Base-by-base conservation (phyloP, 306 rosid genomes). In the Chamaecrista fasciculata region DNA sequence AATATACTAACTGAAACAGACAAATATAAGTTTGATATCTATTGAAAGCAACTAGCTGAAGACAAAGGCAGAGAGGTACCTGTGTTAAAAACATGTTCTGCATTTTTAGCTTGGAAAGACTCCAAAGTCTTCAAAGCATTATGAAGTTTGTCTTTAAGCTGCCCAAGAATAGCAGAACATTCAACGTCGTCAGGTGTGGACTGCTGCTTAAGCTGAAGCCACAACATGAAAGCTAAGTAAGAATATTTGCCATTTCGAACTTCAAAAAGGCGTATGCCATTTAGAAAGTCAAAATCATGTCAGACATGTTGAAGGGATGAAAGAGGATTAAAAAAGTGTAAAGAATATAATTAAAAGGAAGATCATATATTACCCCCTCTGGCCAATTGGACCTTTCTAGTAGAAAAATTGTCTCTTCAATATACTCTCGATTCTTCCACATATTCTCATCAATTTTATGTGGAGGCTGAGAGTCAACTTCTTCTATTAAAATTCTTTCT, bases 381-480 rank as follows among this genome's bases (percentile, higher is more conserved):
- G 98, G 98, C 90, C 85, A 90, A 78, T 78, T 86, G 72, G 84
- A 63, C 43, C 72, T 75, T 48, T 90, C 86, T 77, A 94, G 94
- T 67, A 88, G 80, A 56, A 80, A 90, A 14, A 94, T 68, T 4
- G 84, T 79, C 73, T 94, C 98, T 75, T 94, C 98, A 31, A 90
- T 91, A 52, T 86, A 78, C 68, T 94, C 98, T 77, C 97, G 82
- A 75, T 94, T 94, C 86, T 88, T 94, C 98, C 98, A 94, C 97
- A 90, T 82, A 80, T 94, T 94, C 88, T 94, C 96, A 19, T 94
- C 98, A 8, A 94, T 82, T 79, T 94, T 94, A 79, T 94, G 98
- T 4, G 98, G 98, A 66, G 96, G 92, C 25, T 14, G 83, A 59
- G 29, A 10, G 59, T 81, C 81, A 24, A 81, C 83, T 82, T 93